Evolutionary conservation across 148 eudicot genomes (phyloP), one percentile per base, ranked within the genome.

Genomic region (Tetragonia tetragonoides): DNA sequence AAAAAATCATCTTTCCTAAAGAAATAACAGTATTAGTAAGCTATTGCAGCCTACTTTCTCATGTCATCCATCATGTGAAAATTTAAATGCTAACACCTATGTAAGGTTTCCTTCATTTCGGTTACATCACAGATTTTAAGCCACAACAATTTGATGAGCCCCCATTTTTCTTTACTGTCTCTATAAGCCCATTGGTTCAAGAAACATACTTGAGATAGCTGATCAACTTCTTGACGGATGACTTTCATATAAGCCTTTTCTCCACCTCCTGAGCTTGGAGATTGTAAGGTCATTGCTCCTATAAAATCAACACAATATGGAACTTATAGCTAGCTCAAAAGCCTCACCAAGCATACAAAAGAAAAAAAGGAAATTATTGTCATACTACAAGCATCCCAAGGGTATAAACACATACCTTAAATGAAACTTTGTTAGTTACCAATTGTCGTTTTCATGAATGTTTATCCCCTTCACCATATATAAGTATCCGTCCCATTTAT

Each of bases 211-310:
- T 81, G 78, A 77, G 79, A 65, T 65, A 81, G 71, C 61, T 78
- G 77, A 51, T 78, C 77, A 51, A 75, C 87, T 83, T 93, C 93
- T 74, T 75, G 68, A 49, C 81, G 79, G 75, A 93, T 54, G 51
- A 59, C 74, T 74, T 80, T 75, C 17, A 12, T 46, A 68, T 93
- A 87, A 64, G 74, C n/a, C n/a, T 85, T 5, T 79, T 75, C 17
- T 93, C 84, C 74, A 88, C 85, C 72, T 78, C 86, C 17, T 77
- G 78, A 70, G 90, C 90, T 72, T 79, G 66, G 59, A 75, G 64
- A 34, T 81, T 15, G 64, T 85, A 91, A 12, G 88, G 88, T 23
- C 20, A 78, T 82, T 75, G 84, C 82, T 89, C 91, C 95, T 90
- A 75, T 72, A 65, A 63, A 73, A 74, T 70, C 49, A 79, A 66